phyloP scores from a whole-genome alignment of 2,329 filamentous ascomycete species.

The Talaromyces sp. region DNA sequence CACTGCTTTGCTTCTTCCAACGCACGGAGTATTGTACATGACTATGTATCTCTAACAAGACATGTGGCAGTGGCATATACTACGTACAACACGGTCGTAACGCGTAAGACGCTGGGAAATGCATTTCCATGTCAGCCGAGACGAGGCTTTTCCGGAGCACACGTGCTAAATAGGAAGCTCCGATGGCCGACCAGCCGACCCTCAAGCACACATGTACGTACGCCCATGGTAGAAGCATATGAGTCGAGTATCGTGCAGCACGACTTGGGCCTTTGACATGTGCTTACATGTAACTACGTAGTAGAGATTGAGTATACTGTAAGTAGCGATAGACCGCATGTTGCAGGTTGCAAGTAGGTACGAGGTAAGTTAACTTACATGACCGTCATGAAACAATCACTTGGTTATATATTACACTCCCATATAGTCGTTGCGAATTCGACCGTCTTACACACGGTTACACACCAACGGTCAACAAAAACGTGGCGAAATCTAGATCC shows the following conservation, averaged over 20 bases:
- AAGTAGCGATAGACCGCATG: neutral
- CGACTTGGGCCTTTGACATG: neutral
- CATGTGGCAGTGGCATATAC: neutral
- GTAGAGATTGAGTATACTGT: neutral
- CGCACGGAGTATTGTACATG: neutral
- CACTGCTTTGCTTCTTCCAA: neutral
- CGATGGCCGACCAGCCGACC: neutral
- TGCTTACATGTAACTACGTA: neutral
- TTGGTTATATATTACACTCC: neutral
- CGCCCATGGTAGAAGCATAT: neutral
- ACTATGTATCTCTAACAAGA: neutral
- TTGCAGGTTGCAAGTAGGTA: neutral
- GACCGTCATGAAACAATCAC: neutral
- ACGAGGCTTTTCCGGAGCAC: neutral
- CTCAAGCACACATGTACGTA: neutral
- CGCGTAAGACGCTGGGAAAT: neutral
- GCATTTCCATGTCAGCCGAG: neutral
- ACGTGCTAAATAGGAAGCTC: neutral
- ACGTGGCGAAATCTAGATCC: slow-evolving; percentile 5
- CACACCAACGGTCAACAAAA: slow-evolving; percentile 1
- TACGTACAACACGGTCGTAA: neutral
- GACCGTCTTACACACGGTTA: neutral
- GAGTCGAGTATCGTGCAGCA: neutral
- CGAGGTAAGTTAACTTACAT: neutral
- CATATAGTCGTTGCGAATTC: neutral